Evolutionary conservation across 805 yeast genomes (phyloP), one percentile per base, ranked within the genome.

Genomic region (Cyberlindnera samutprakarnensis): DNA sequence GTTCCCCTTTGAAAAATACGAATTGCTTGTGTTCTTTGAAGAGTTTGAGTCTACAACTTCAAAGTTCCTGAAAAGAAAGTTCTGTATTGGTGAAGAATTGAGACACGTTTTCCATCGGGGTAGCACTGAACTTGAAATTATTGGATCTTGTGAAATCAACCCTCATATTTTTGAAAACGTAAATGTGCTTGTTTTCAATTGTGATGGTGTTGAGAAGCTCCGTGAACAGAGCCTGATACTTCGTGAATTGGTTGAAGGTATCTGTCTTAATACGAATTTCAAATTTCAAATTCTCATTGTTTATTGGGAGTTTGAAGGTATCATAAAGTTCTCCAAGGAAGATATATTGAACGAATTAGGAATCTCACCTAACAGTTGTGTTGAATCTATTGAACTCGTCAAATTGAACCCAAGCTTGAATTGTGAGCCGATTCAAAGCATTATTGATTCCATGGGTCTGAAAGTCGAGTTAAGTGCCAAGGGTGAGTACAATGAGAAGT

Each of bases 241-340:
- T 24, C 50, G 46, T n/a, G 61, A 59, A 25, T 33, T 63, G 13
- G 39, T 57, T 2, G 53, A 57, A 17, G 62, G 59, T 4, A 44
- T 59, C 7, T 48, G 61, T 5, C 33, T 59, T 19, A 53, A 58
- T 30, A 51, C 61, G 5, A 57, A 56, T 28, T 51, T 44, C 23
- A 50, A 52, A 29, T 57, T 62, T 32, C 52, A 53, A 19, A 35
- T 62, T 10, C 14, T 62, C 16, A 39, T 64, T 3, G 37, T 62
- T 3, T 61, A 56, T 33, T 63, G 70, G 70, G 65, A 61, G 24
- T 50, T 64, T n/a, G 48, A 57, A 27, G 37, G 39, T 3, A 32
- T 35, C 2, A 57, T 56, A 17, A 51, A 51, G 23, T 35, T 54
- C 17, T 48, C 53, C 22, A 23, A 44, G 4, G 35, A 42, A 15